A percentile compares a stretch with the other conserved stretches of the same genome.
Evolutionary conservation across 139 green algal species (phyloP).

Genomic region (Spirogloea muscicola): DNA sequence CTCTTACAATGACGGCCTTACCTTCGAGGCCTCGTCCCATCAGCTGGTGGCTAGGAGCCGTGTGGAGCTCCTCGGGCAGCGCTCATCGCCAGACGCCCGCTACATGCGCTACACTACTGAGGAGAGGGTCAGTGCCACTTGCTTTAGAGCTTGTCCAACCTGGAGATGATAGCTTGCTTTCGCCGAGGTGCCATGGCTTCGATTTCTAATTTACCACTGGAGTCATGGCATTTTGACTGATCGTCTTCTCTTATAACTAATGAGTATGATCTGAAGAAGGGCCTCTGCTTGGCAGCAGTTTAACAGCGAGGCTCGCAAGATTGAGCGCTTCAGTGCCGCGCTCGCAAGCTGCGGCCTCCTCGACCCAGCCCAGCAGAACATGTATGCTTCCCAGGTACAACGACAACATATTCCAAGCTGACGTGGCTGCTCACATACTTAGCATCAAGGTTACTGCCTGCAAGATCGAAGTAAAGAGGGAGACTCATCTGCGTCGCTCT

Average conservation of each 20-base stretch:
- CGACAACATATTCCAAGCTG: too few species aligned
- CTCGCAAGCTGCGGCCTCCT: not conserved
- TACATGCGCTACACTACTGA: constrained; percentile 38
- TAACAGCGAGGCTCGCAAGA: not conserved
- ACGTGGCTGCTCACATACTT: too few species aligned
- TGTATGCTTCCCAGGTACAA: constrained; percentile 1
- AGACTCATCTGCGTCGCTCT: not conserved
- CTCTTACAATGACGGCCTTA: constrained; percentile 1
- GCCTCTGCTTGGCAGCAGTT: not conserved
- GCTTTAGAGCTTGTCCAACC: too few species aligned
- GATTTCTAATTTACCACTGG: not conserved
- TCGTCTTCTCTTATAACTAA: not conserved
- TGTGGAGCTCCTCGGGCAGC: not conserved
- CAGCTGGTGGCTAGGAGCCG: not conserved
- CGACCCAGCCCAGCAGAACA: constrained; percentile 5
- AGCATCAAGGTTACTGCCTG: not conserved
- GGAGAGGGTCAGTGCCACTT: constrained; percentile 22
- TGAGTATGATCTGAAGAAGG: not conserved
- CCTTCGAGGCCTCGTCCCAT: too few species aligned
- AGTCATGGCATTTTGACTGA: not conserved
- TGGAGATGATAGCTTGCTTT: too few species aligned
- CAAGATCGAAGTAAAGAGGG: too few species aligned
- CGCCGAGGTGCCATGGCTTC: not conserved
- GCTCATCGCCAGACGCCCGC: not conserved
- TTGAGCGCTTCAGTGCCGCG: not conserved